Evolutionary conservation across 148 eudicot species (phyloP), one percentile per base, ranked within the genome.

Genomic region (Suaeda aralocaspica): DNA sequence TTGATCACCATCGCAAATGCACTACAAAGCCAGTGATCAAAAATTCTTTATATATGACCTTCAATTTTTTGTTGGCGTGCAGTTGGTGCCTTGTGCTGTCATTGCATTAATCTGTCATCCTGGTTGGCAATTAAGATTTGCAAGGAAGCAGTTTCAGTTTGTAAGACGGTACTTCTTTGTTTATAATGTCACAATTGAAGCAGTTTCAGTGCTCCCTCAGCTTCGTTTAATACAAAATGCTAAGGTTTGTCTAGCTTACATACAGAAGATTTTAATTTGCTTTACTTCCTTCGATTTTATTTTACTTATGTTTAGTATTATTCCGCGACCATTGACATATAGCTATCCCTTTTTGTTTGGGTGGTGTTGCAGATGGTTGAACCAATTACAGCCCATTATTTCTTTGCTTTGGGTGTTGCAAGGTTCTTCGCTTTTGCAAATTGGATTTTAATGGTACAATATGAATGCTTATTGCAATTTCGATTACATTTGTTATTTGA

Each of bases 381-480:
- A 66, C 92, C 92, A 34, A 85, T 86, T 48, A 87, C 97, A 6
- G 87, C 83, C 10, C 96, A 86, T 69, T 91, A 91, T 59, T 95
- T 91, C 56, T 91, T 91, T 80, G 97, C 97, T 15, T 57, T 91
- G 48, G 96, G 96, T 10, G 81, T 92, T 59, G 84, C 97, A 61
- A 86, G 96, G 76, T 87, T 92, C 73, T 67, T 92, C 39, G 82
- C 85, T 9, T 89, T 80, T 33, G 97, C 92, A 58, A 84, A 89
- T 67, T 89, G 96, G 96, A 83, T 87, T 26, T 65, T 89, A 70
- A 80, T 82, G 97, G 97, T 91, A n/a, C n/a, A n/a, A n/a, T n/a
- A n/a, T n/a, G 2, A 29, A 55, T 4, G 3, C 1, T 2, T 46
- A 7, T 26, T 52, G 46, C 50, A 13, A 16, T 46, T n/a, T n/a